phyloP scores from a whole-genome alignment of 257 asterid species.

The Nicotiana sylvestris region DNA sequence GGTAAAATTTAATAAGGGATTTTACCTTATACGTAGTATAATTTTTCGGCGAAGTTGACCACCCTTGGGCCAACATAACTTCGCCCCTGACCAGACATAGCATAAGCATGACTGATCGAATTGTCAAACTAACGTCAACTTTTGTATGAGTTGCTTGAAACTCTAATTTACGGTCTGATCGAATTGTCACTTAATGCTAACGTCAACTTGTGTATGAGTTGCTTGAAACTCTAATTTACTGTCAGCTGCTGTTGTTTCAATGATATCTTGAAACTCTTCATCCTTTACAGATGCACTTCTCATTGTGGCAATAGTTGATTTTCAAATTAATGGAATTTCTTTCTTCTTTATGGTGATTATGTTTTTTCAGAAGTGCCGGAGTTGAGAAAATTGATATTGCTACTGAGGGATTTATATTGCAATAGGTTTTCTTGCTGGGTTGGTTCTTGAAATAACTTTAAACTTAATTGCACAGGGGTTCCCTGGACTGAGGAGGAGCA shows the following conservation, averaged over 20 bases:
- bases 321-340: not conserved
- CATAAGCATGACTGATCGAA: not conserved
- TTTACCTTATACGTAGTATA: too few relatives aligned
- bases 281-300: not conserved
- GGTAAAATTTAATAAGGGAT: too few relatives aligned
- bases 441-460: not conserved
- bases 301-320: not conserved
- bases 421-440: not conserved
- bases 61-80: too few relatives aligned
- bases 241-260: not conserved
- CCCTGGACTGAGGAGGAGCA: constrained; percentile 99
- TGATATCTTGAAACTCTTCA: not conserved
- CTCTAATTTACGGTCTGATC: not conserved
- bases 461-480: constrained; percentile 45
- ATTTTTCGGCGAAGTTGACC: too few relatives aligned
- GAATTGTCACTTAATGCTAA: too few relatives aligned
- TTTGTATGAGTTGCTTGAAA: not conserved
- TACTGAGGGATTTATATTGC: not conserved
- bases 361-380: not conserved
- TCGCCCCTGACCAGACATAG: not conserved
- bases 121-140: not conserved
- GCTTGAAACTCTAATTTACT: not conserved
- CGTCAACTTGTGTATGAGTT: not conserved
- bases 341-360: not conserved
- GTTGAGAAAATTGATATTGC: not conserved